Base-by-base conservation (phyloP, 1,284 basidiomycete species). In the Exobasidium rhododendri region DNA sequence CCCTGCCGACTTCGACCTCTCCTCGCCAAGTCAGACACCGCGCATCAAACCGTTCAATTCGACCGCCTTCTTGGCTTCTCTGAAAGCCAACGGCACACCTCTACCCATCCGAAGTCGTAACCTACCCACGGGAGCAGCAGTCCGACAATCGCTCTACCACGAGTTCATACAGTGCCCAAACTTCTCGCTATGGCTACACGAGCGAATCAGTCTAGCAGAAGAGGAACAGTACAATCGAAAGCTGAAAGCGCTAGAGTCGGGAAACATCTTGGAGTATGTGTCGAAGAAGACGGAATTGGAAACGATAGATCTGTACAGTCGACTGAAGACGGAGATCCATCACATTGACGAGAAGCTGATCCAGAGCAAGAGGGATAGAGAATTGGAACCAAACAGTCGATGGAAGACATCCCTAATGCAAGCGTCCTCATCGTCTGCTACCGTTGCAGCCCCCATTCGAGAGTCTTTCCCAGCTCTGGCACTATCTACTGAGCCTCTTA, bases 31-130 rank as follows among this genome's bases (percentile, higher is more conserved):
- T 60, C 70, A 67, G 55, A 58, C 61, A 69, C 69, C 69, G 57
- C 63, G 63, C 56, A 67, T 78, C 61, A 54, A 88, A 69, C 86
- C 90, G 0, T 98, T 97, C 81, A 91, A 87, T 70, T 82, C 86
- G 31, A 83, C 83, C 2, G 84, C 87, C 54, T 97, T 97, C 80
- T 85, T 97, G 50, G 83, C 85, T 4, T 93, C 90, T 6, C 84
- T 97, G 26, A 91, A 89, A 73, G 82, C 85, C 0, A 85, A 90
- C 73, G 92, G 92, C 0, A 79, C 81, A 1, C 71, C 74, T 17
- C 57, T 79, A 0, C 66, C 65, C 2, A 65, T 75, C n/a, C 66
- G 68, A 0, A 73, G 77, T 6, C 64, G 81, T 6, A 67, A 70
- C 2, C 69, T 82, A 47, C 74, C 73, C 10, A 75, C 75, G 5